phyloP scores from a whole-genome alignment of 257 asterid genomes.

The Fraxinus quadrangulata region DNA sequence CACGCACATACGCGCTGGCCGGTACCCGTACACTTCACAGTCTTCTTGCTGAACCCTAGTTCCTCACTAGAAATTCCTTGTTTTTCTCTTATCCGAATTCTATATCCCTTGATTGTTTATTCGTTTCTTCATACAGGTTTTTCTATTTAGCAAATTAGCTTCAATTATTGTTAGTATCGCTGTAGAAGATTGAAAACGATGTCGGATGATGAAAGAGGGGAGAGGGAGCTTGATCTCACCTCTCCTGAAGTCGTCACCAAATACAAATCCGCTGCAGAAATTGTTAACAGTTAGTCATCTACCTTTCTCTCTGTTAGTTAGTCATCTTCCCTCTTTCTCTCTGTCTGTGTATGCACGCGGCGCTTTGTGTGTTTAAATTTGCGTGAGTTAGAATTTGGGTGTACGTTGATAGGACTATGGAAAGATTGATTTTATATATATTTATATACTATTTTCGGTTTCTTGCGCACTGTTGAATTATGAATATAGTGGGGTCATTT shows the following conservation, averaged over 20 bases:
- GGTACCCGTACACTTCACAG: no score
- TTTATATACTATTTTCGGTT: no score
- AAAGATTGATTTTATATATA: neutral
- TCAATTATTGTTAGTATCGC: no score
- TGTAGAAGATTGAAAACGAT: constrained; percentile 39
- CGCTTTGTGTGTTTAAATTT: neutral
- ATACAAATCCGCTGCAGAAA: constrained; percentile 92
- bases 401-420: neutral
- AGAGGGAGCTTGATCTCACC: constrained; percentile 85
- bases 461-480: neutral
- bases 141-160: no score
- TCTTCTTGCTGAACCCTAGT: neutral
- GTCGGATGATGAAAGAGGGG: constrained; percentile 96
- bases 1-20: neutral
- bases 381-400: neutral
- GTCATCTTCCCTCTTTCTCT: neutral
- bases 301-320: constrained; percentile 35
- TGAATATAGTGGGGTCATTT: neutral
- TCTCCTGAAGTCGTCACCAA: constrained; percentile 87
- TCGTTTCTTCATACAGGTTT: neutral
- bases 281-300: constrained; percentile 60
- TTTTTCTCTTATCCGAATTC: neutral
- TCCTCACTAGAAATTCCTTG: neutral
- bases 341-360: neutral
- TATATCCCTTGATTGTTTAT: neutral